These are phyloP conservation scores for Podospora fimiseda DNA, from an alignment of 495 filamentous ascomycete species.

Conservation along the genomic window DNA sequence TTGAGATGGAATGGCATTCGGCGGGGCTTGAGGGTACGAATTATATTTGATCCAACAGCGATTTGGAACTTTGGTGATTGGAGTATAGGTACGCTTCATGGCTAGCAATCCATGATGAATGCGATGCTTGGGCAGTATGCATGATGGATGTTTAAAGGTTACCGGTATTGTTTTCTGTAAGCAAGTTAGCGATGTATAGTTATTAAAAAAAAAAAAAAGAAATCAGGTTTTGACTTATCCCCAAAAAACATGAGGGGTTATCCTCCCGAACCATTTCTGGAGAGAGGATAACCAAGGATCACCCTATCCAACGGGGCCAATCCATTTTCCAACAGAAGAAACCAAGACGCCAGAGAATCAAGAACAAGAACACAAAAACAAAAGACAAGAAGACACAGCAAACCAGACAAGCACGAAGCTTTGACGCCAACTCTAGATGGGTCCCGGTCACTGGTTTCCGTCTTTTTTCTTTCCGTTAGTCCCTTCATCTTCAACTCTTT, in stretches of 20 bases:
- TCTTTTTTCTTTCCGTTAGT: no score
- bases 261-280: slow-evolving; percentile 37
- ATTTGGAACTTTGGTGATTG: no score
- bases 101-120: no score
- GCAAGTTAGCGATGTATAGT: slow-evolving; percentile 24
- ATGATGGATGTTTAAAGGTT: no score
- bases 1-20: no score
- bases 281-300: slow-evolving; percentile 40
- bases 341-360: background rate
- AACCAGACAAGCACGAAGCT: slow-evolving; percentile 73
- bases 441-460: slow-evolving; percentile 50
- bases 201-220: background rate
- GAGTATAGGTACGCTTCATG: no score
- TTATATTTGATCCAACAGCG: no score
- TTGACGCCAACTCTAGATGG: slow-evolving; percentile 96
- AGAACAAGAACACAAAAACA: background rate
- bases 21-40: no score
- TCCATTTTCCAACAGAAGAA: slow-evolving; percentile 26
- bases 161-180: slow-evolving; percentile 6
- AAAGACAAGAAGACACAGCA: background rate
- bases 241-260: slow-evolving; percentile 51
- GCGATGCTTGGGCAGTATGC: no score
- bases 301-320: slow-evolving; percentile 33
- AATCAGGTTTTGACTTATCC: slow-evolving; percentile 54
- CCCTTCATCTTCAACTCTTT: slow-evolving; percentile 13